These are phyloP conservation scores for Aspergillus texensis DNA, from an alignment of 2,329 filamentous ascomycete species.

Conservation along the genomic window DNA sequence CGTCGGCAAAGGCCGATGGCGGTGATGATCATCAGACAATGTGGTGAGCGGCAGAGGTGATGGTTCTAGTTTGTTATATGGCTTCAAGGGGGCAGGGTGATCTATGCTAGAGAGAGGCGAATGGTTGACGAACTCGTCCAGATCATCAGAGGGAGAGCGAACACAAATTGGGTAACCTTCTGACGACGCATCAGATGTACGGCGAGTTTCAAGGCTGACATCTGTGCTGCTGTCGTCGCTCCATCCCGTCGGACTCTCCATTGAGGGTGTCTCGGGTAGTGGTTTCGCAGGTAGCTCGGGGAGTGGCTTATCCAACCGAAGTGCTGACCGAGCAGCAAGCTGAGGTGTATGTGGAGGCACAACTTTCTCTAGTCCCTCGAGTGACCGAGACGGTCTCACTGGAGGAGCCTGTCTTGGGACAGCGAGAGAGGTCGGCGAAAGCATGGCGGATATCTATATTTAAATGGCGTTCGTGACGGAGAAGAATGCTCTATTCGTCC, in stretches of 20 bases:
- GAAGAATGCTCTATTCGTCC: background rate
- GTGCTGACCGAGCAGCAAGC: constrained; percentile 20
- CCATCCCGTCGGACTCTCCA: constrained; percentile 31
- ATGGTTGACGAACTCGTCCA: constrained; percentile 30
- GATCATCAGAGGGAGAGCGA: constrained; percentile 31
- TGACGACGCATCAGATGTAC: constrained; percentile 24
- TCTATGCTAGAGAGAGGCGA: constrained; percentile 22
- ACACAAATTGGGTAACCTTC: constrained; percentile 39
- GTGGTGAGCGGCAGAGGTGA: constrained; percentile 14
- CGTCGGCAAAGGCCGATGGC: constrained; percentile 24
- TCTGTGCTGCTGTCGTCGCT: constrained; percentile 32
- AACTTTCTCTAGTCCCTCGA: constrained; percentile 41
- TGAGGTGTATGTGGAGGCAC: constrained; percentile 31
- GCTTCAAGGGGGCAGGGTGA: constrained; percentile 11
- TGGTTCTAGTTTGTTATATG: constrained; percentile 13
- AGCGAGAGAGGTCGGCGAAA: constrained; percentile 24
- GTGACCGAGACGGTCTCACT: constrained; percentile 36
- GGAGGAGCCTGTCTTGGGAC: constrained; percentile 33
- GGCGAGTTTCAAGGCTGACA: constrained; percentile 25
- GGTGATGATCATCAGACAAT: constrained; percentile 29
- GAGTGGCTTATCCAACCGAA: constrained; percentile 36
- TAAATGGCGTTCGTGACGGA: background rate
- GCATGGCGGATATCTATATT: constrained; percentile 19
- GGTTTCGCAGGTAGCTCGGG: constrained; percentile 35
- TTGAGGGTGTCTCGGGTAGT: constrained; percentile 22